Conservation (phyloP, 176 grass and related monocot species). For the Ampelocalamus luodianensis region DNA sequence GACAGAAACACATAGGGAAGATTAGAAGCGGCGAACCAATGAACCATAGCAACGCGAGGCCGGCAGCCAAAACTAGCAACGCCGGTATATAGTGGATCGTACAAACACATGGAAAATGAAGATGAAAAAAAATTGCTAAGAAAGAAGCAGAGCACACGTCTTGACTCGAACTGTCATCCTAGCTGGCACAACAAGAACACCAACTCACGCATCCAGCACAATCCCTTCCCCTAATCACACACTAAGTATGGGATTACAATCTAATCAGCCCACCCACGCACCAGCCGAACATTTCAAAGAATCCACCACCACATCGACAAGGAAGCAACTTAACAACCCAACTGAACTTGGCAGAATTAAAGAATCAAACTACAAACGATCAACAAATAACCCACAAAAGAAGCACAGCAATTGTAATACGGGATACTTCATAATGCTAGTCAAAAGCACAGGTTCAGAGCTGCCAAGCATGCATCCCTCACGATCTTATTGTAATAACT, state of each 20-base stretch:
- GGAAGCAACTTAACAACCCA: not conserved
- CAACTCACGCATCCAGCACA: conserved; percentile 62
- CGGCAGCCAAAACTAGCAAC: not conserved
- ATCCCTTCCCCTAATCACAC: conserved; percentile 52
- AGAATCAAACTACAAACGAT: not conserved
- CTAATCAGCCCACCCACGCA: conserved; percentile 47
- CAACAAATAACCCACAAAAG: not conserved
- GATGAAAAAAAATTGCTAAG: not conserved
- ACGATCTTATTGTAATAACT: too few relatives aligned
- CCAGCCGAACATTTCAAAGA: conserved; percentile 6
- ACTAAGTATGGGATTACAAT: conserved; percentile 49
- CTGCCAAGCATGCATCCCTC: not conserved
- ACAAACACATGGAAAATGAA: not conserved
- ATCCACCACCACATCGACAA: not conserved
- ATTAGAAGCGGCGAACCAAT: not conserved
- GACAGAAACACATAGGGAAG: not conserved
- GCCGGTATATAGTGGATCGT: not conserved
- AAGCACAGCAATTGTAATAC: not conserved
- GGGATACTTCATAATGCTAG: not conserved
- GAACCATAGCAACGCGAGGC: not conserved
- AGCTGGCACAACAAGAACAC: conserved; percentile 61
- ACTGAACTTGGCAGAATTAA: not conserved
- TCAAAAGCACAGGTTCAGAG: conserved; percentile 14
- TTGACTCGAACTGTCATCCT: conserved; percentile 36
- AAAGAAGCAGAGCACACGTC: conserved; percentile 33